Base-by-base conservation (phyloP, 2,329 filamentous ascomycete genomes). In the Exophiala aquamarina region DNA sequence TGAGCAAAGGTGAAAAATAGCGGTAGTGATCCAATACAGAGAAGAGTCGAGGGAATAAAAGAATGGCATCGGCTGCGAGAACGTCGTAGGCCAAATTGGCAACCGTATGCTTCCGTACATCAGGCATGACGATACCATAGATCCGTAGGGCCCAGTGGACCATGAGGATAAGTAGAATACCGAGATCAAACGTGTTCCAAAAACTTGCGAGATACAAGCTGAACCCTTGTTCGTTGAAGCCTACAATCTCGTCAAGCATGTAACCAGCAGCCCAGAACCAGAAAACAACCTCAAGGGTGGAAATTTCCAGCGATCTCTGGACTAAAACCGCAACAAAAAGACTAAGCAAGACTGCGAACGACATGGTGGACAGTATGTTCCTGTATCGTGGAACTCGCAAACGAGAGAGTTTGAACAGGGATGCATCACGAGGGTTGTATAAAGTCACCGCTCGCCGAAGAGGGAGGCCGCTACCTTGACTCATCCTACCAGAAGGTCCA, bases 181-280 rank as follows among this genome's bases (percentile, higher is more conserved):
- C 91, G 29, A 96, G 74, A 63, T 96, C 92, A 66, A 96, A 95
- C 29, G 91, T 82, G 66, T 96, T 96, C 92, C 92, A 96, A 66
- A 96, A 93, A 65, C 89, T 95, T 83, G 96, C 92, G 61, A 96
- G 89, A 69, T 96, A 97, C 21, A 97, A 79, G 29, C 90, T 91
- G 65, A 96, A 96, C 2, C 92, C 92, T 68, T 96, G 90, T 66
- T 97, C 92, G 57, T 91, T 95, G 74, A 96, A 96, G 9, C 91
- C 91, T 14, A 96, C 90, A 17, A 97, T 79, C 68, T 96, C 92
- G 61, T 96, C 92, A 23, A 96, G 81, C 89, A 96, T 95, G 67
- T 94, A 96, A 1, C 92, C 92, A 19, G 89, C 89, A 63, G 89
- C 95, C 91, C 92, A 97, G 66, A 96, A 89, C 92, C 92, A 97